A percentile compares a stretch with the other conserved stretches of the same genome.
Evolutionary conservation across 257 asterid species (phyloP).

Genomic region (Echites panduratus): DNA sequence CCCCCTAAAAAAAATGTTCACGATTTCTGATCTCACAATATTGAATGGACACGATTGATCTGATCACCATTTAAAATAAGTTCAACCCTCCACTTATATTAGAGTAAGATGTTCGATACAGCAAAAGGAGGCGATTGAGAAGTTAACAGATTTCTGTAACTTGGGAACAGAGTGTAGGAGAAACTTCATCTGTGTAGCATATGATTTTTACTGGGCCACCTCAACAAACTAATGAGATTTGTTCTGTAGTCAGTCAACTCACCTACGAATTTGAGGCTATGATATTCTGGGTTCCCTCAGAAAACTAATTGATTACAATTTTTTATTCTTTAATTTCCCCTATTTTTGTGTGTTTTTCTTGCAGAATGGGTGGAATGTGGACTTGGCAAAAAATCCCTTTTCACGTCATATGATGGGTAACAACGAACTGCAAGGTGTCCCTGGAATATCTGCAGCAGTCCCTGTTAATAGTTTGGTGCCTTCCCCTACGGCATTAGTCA

Average conservation of each 20-base stretch:
- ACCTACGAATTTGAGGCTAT: neutral
- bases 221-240: neutral
- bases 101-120: neutral
- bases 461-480: constrained; percentile 14
- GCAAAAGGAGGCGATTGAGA: neutral
- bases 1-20: neutral
- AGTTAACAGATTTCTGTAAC: neutral
- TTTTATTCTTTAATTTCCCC: neutral
- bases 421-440: constrained; percentile 22
- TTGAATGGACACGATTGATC: neutral
- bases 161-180: no score
- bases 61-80: neutral
- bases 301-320: neutral
- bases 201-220: neutral
- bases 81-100: neutral
- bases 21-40: neutral
- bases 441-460: constrained; percentile 15
- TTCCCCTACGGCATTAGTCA: constrained; percentile 20
- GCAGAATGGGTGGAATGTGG: constrained; percentile 73
- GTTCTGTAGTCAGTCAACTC: neutral
- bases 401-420: constrained; percentile 38
- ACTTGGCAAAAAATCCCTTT: constrained; percentile 73
- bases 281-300: neutral
- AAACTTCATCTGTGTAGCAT: neutral
- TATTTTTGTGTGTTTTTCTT: constrained; percentile 13